These are phyloP conservation scores for Cyclotella atomus DNA, from an alignment of 108 stramenopile species.

Conservation along the genomic window DNA sequence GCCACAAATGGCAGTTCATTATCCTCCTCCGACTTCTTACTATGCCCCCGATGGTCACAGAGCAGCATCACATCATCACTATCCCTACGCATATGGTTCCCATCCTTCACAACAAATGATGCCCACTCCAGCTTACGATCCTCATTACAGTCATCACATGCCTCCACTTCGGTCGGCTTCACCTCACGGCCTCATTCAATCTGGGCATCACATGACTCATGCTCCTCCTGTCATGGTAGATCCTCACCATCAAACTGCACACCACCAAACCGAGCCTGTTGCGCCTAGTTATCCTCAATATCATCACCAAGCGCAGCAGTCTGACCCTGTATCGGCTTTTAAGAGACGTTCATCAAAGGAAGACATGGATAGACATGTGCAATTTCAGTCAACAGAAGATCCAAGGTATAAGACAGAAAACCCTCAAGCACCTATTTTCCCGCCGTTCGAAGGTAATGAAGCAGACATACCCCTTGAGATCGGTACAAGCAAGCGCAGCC, in stretches of 20 bases:
- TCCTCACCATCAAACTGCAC: background rate
- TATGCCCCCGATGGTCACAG: constrained; percentile 5
- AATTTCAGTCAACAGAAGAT: constrained; percentile 7
- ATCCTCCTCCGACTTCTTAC: constrained; percentile 2
- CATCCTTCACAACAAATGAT: constrained; percentile 5
- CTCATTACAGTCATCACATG: constrained; percentile 8
- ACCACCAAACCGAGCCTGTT: background rate
- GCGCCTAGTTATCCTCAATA: background rate
- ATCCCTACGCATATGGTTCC: background rate
- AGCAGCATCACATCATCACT: background rate
- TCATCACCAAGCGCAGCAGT: constrained; percentile 7
- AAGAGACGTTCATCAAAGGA: background rate
- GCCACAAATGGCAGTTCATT: background rate
- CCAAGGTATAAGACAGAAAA: background rate
- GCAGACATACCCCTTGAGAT: constrained; percentile 16
- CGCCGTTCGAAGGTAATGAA: background rate
- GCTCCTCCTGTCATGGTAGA: background rate
- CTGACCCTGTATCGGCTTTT: background rate
- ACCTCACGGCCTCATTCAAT: background rate
- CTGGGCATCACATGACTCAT: background rate
- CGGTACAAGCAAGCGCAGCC: constrained; percentile 6
- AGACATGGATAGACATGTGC: background rate
- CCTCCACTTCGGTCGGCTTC: background rate
- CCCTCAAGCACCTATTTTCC: background rate
- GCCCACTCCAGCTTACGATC: background rate